Percentiles rank a stretch among this genome's conserved stretches.
phyloP scores from a whole-genome alignment of 2,329 filamentous ascomycete genomes.

The Pyricularia sp. region DNA sequence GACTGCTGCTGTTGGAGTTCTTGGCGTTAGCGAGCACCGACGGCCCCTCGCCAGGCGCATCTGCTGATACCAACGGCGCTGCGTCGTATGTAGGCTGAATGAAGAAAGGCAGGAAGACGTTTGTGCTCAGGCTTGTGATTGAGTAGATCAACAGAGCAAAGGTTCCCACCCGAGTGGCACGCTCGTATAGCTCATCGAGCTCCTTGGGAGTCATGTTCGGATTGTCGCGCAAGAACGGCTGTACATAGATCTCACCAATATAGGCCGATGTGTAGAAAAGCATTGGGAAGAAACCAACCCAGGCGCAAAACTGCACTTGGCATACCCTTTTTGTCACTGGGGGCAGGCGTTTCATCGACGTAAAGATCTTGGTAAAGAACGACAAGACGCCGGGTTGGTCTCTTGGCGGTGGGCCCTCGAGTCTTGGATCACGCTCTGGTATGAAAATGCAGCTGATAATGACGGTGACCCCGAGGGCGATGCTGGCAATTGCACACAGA shows the following conservation, averaged over 20 bases:
- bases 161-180: conserved; percentile 74
- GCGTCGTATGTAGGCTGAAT: conserved; percentile 66
- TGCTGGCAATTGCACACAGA: conserved; percentile 70
- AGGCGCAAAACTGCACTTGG: conserved; percentile 70
- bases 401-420: conserved; percentile 49
- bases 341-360: conserved; percentile 64
- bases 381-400: conserved; percentile 53
- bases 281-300: conserved; percentile 93
- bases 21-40: conserved; percentile 10
- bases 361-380: conserved; percentile 70
- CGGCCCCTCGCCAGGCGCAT: conserved; percentile 19
- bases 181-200: conserved; percentile 68
- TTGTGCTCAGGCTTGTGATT: conserved; percentile 68
- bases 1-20: conserved; percentile 20
- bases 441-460: conserved; percentile 56
- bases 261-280: conserved; percentile 93
- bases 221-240: conserved; percentile 65
- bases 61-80: conserved; percentile 17
- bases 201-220: conserved; percentile 65
- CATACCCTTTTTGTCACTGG: conserved; percentile 75
- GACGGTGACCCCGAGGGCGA: conserved; percentile 58
- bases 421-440: conserved; percentile 65
- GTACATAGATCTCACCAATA: conserved; percentile 82
- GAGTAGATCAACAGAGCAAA: conserved; percentile 84
- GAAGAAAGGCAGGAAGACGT: conserved; percentile 74